Conservation (phyloP, 2,329 filamentous ascomycete species). For the Chaetomium olivaceum region DNA sequence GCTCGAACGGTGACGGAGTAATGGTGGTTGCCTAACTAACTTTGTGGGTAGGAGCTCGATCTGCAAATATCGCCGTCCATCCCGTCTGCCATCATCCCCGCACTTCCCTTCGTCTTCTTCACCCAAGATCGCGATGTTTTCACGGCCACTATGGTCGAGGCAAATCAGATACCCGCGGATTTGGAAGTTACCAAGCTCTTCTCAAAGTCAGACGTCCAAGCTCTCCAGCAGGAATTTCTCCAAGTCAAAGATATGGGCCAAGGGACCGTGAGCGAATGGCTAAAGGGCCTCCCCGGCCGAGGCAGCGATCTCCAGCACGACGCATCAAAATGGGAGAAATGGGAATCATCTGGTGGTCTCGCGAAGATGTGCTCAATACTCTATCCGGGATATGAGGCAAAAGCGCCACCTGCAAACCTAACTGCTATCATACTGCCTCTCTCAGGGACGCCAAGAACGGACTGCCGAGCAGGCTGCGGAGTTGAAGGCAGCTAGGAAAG, state of each 20-base stretch:
- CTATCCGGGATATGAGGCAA: conserved; percentile 26
- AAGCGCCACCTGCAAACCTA: conserved; percentile 4
- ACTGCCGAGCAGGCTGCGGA: conserved; percentile 64
- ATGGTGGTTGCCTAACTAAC: conserved; percentile 28
- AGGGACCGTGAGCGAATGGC: conserved; percentile 73
- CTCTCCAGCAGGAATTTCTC: conserved; percentile 62
- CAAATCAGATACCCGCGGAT: conserved; percentile 47
- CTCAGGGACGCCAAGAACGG: conserved; percentile 45
- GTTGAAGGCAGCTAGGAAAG: conserved; percentile 62
- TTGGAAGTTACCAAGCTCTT: conserved; percentile 66
- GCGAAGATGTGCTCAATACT: conserved; percentile 39
- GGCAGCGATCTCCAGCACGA: conserved; percentile 63
- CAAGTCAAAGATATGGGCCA: conserved; percentile 65
- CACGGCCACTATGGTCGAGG: conserved; percentile 55
- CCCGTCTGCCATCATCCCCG: conserved; percentile 63
- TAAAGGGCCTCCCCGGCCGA: conserved; percentile 68
- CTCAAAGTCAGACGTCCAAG: conserved; percentile 61
- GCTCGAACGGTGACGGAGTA: conserved; percentile 9
- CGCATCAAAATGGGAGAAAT: conserved; percentile 72
- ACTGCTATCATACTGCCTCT: background rate
- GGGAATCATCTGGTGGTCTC: conserved; percentile 55
- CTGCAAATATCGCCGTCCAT: conserved; percentile 62
- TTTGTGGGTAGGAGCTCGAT: conserved; percentile 62
- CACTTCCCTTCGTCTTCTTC: conserved; percentile 68
- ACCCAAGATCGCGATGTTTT: conserved; percentile 63